A percentile compares a stretch with the other conserved stretches of the same genome.
These are phyloP conservation scores for Cyberlindnera petersonii DNA, from an alignment of 805 yeast species.

Conservation along the genomic window DNA sequence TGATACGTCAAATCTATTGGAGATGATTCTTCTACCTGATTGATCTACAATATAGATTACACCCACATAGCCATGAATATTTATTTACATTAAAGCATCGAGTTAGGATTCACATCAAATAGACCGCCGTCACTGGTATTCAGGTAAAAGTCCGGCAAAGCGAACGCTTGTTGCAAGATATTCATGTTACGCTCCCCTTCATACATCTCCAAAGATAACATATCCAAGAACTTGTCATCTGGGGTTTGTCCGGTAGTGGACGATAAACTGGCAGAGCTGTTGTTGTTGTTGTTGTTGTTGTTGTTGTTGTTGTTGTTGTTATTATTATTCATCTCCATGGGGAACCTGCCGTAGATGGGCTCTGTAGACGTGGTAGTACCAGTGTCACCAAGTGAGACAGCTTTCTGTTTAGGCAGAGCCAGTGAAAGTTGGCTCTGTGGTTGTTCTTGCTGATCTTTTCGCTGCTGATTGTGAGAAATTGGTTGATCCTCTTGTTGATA, in stretches of 20 bases:
- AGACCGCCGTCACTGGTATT: slow-evolving; percentile 8
- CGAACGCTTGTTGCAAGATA: slow-evolving; percentile 17
- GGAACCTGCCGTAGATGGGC: not conserved
- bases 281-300: not conserved
- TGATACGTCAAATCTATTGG: no score
- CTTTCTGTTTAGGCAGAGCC: no score
- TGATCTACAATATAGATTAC: no score
- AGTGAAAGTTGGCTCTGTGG: not conserved
- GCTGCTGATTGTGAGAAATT: no score
- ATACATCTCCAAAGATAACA: slow-evolving; percentile 9
- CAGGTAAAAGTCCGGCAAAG: slow-evolving; percentile 17
- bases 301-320: not conserved
- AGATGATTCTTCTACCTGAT: no score
- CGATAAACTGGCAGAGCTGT: no score
- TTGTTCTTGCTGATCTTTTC: not conserved
- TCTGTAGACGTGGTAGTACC: no score
- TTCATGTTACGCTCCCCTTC: slow-evolving; percentile 12
- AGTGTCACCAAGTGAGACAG: no score
- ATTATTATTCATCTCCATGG: not conserved
- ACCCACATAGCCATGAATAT: not conserved
- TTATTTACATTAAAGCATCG: slow-evolving; percentile 8
- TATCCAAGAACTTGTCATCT: slow-evolving; percentile 2
- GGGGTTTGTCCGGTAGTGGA: slow-evolving; percentile 2
- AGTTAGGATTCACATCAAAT: slow-evolving; percentile 6
- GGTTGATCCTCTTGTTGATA: no score